Conservation (phyloP, 768 basidiomycete species). For the Leccinum uliginosum region DNA sequence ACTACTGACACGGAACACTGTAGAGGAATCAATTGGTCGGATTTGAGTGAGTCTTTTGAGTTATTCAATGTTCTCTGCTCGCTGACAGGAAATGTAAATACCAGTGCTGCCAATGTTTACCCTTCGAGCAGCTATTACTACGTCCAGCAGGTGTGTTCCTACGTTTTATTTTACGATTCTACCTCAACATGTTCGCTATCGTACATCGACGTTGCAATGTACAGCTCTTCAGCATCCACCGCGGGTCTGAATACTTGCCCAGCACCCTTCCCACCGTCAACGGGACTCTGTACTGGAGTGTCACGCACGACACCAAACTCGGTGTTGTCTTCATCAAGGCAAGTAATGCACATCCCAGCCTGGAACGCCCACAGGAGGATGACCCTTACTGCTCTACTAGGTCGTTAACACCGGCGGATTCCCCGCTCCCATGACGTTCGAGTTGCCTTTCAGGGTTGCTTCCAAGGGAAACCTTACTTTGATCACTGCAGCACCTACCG, state of each 20-base stretch:
- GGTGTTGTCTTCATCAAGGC: slow-evolving; percentile 55
- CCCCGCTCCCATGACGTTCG: slow-evolving; percentile 41
- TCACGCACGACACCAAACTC: slow-evolving; percentile 27
- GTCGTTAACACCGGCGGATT: slow-evolving; percentile 45
- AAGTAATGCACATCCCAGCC: not conserved
- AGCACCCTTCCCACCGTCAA: slow-evolving; percentile 48
- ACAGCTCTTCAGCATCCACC: slow-evolving; percentile 58
- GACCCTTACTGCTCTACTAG: slow-evolving; percentile 27
- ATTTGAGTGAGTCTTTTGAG: slow-evolving; percentile 45
- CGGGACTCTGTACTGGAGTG: slow-evolving; percentile 61
- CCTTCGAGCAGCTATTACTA: too few relatives aligned
- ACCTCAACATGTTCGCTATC: not conserved
- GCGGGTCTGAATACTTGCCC: slow-evolving; percentile 57
- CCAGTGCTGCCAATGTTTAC: slow-evolving; percentile 36
- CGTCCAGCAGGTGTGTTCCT: slow-evolving; percentile 32
- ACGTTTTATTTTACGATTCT: too few relatives aligned
- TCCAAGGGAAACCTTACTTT: slow-evolving; percentile 3
- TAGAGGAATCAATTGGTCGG: slow-evolving; percentile 50
- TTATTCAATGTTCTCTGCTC: not conserved
- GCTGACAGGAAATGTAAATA: not conserved
- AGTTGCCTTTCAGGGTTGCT: slow-evolving; percentile 49
- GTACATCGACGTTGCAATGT: not conserved
- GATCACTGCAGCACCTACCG: not conserved
- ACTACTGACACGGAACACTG: not conserved
- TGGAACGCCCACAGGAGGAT: too few relatives aligned